Base-by-base conservation (phyloP, 2,329 filamentous ascomycete genomes). In the Coniochaeta ligniaria region DNA sequence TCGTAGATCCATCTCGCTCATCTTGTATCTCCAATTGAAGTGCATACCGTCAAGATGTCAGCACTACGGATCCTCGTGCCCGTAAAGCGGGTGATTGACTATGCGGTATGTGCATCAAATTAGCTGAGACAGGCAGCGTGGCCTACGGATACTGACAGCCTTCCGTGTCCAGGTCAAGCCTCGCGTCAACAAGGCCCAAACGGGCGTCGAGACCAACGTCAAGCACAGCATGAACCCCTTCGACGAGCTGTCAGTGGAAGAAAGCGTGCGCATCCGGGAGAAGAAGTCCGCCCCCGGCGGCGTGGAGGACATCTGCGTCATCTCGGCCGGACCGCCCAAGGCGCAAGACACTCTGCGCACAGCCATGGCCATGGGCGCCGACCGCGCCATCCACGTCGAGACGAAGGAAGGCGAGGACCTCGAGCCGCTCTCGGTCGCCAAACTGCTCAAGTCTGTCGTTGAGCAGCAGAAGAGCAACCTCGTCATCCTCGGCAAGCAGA, bases 151-250 rank as follows among this genome's bases (percentile, higher is more conserved):
- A 36, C 54, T 57, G n/a, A 24, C 17, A 57, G 38, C 38, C n/a
- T 52, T 36, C 55, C 58, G 58, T 8, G 22, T 6, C 24, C 60
- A 88, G 85, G 83, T 88, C 79, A 88, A 87, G 71, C 85, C 85
- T 61, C 84, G 85, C 67, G 84, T 88, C 74, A 88, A 88, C 80
- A 88, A 87, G 74, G 77, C 85, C 69, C 83, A 85, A 77, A 97
- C 94, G 63, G 94, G 87, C 72, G 89, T 99, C 77, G 94, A 97
- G 78, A 96, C 91, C 65, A 91, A 91, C 67, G 92, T 98, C 71
- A 98, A 98, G 79, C 94, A 98, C 83, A 93, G 89, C 74, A 94
- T 99, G 86, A 99, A 98, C 83, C 95, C 95, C 22, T 99, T 99
- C 78, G 95, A 99, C 81, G 95, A 99, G 76, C 90, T 99, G 71